Evolutionary conservation across 768 basidiomycete species (phyloP).

Genomic region (Cyathus striatus): DNA sequence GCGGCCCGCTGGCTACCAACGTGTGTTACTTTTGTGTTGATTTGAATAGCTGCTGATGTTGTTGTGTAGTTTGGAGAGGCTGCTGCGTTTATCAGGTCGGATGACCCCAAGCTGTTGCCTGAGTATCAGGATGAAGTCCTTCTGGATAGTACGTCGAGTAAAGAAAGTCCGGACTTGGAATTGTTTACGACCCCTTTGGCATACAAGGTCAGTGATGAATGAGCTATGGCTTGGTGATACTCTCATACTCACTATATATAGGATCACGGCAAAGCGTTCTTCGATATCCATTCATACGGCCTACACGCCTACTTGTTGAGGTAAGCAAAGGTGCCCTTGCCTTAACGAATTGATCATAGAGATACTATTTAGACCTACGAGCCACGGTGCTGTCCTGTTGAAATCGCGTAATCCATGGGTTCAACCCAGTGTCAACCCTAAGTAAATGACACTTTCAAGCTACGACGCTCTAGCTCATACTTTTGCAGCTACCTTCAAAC

Average conservation of each 20-base stretch:
- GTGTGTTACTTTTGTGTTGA: constrained; percentile 23
- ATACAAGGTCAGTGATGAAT: constrained; percentile 29
- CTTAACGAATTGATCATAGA: neutral
- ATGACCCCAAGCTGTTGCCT: constrained; percentile 43
- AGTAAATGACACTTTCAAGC: constrained; percentile 21
- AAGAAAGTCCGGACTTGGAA: constrained; percentile 44
- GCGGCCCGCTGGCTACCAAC: constrained; percentile 51
- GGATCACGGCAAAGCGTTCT: constrained; percentile 30
- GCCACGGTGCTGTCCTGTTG: constrained; percentile 32
- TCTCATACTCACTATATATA: constrained; percentile 4
- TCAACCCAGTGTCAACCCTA: constrained; percentile 38
- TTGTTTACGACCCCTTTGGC: constrained; percentile 38
- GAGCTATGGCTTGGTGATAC: neutral
- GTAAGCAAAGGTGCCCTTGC: too few species aligned
- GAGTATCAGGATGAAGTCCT: constrained; percentile 28
- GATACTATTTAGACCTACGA: constrained; percentile 38
- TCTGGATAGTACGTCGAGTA: constrained; percentile 39
- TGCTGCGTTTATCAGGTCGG: constrained; percentile 54
- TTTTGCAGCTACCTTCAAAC: constrained; percentile 32
- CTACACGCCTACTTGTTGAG: constrained; percentile 38
- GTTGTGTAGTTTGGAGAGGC: constrained; percentile 42
- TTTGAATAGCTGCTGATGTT: constrained; percentile 1
- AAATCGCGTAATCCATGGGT: constrained; percentile 38
- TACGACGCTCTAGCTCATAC: neutral
- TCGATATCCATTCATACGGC: constrained; percentile 31